Conservation (phyloP, 306 rosid species). For the Mimosa pudica region DNA sequence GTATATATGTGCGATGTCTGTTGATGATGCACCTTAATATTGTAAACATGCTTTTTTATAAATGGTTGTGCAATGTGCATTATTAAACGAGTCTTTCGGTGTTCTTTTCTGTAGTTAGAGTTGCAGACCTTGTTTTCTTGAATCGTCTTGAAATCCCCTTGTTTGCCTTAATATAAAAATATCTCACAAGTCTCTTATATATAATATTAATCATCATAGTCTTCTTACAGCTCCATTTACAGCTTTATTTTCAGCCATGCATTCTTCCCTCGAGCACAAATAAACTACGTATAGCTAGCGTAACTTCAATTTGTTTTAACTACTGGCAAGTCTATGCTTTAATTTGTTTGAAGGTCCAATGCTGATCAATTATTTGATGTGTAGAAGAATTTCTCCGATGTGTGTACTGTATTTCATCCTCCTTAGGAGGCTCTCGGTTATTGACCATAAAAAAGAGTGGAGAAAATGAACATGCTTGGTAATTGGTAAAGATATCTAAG, state of each 20-base stretch:
- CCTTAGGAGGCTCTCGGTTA: neutral
- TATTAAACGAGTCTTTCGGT: neutral
- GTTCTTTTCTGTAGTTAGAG: neutral
- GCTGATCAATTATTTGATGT: neutral
- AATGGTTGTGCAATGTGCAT: neutral
- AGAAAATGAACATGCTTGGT: slow-evolving; percentile 6
- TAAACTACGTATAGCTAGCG: neutral
- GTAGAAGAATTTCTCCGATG: slow-evolving; percentile 7
- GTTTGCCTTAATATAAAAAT: neutral
- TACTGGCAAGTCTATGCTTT: neutral
- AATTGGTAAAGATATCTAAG: slow-evolving; percentile 46
- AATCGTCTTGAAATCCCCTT: neutral
- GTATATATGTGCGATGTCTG: neutral
- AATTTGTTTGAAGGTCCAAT: neutral
- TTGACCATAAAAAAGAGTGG: slow-evolving; percentile 12
- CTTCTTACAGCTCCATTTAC: neutral
- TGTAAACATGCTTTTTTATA: neutral
- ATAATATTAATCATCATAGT: neutral
- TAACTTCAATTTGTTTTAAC: neutral
- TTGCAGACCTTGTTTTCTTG: neutral
- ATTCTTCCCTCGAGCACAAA: neutral
- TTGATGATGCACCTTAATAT: neutral
- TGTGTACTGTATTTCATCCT: slow-evolving; percentile 3
- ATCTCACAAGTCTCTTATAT: neutral
- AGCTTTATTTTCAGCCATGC: neutral